Evolutionary conservation across 495 filamentous ascomycete species (phyloP), one percentile per base, ranked within the genome.

Genomic region (Penicillium cosmopolitanum): DNA sequence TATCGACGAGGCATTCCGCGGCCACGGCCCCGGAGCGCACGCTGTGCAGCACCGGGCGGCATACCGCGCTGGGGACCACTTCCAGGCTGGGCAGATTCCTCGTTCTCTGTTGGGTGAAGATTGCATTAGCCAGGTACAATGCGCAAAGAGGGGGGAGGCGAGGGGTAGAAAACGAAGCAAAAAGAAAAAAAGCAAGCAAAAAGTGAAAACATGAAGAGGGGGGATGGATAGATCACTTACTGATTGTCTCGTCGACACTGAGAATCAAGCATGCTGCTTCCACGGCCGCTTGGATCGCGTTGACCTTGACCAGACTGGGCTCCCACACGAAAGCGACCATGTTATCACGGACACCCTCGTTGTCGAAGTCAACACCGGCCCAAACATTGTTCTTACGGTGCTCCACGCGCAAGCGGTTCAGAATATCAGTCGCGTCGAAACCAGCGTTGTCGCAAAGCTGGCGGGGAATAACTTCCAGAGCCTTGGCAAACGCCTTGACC

Each of bases 371-470:
- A 19, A 98, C 93, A 69, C 95, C 95, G 31, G 92, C 92, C 95
- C 95, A 98, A 44, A 84, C 85, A 70, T 90, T 90, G 55, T 91
- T 91, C 75, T 92, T 91, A 62, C 89, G 82, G 78, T 98, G 95
- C 82, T 96, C 93, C 61, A 97, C 95, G 42, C 95, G 89, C 62
- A 98, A 81, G 52, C 89, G 87, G 77, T 96, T 98, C 48, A 98
- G 84, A 60, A 98, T 96, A 72, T 98, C 96, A 51, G 95, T 98
- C 15, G 95, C 93, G 66, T 98, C 95, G 73, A 98, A 97, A 56
- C 95, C 95, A 42, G 95, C 95, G 67, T 98, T 98, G 78, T 98
- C 95, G 74, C 95, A 98, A 58, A 98, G 82, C 75, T 98, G 95
- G 55, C 95, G 87, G 40, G 95, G 95, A 67, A 98, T 95, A 38